Evolutionary conservation across 2,329 filamentous ascomycete species (phyloP).

Genomic region (Calonectria crousiana): DNA sequence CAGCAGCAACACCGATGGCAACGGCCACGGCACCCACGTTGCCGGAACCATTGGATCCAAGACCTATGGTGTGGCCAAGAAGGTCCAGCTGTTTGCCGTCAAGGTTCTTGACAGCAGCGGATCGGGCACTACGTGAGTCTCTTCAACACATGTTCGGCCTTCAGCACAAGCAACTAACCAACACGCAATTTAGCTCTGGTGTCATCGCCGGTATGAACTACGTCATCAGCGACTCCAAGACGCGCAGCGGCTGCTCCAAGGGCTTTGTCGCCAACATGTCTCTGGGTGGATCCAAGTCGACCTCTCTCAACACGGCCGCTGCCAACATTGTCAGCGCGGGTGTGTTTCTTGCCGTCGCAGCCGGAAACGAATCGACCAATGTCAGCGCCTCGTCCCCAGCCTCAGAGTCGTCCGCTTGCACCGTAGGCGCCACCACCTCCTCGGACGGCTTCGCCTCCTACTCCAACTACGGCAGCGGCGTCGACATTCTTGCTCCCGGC

Average conservation of each 20-base stretch:
- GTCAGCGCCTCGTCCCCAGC: constrained; percentile 61
- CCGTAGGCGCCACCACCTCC: constrained; percentile 62
- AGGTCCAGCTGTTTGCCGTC: constrained; percentile 56
- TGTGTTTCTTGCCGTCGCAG: constrained; percentile 67
- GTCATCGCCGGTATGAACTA: constrained; percentile 62
- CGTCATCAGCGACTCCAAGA: constrained; percentile 53
- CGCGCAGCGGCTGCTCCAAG: constrained; percentile 49
- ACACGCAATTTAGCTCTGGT: constrained; percentile 47
- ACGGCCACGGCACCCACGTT: constrained; percentile 58
- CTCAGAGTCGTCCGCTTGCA: constrained; percentile 61
- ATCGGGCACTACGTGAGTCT: constrained; percentile 43
- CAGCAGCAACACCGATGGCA: constrained; percentile 43
- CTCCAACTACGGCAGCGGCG: constrained; percentile 64
- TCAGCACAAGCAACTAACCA: not conserved
- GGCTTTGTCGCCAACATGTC: constrained; percentile 69
- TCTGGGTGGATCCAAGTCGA: constrained; percentile 61
- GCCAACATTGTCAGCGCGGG: constrained; percentile 58
- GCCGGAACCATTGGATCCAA: constrained; percentile 50
- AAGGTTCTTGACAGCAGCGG: constrained; percentile 58
- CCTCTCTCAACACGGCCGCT: constrained; percentile 64
- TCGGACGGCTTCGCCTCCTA: constrained; percentile 57
- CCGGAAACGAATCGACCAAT: constrained; percentile 63
- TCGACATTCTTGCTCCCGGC: constrained; percentile 67
- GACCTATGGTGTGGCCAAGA: constrained; percentile 57
- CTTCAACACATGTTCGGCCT: not conserved